Conservation (phyloP, 495 filamentous ascomycete genomes). For the Neurospora discreta region DNA sequence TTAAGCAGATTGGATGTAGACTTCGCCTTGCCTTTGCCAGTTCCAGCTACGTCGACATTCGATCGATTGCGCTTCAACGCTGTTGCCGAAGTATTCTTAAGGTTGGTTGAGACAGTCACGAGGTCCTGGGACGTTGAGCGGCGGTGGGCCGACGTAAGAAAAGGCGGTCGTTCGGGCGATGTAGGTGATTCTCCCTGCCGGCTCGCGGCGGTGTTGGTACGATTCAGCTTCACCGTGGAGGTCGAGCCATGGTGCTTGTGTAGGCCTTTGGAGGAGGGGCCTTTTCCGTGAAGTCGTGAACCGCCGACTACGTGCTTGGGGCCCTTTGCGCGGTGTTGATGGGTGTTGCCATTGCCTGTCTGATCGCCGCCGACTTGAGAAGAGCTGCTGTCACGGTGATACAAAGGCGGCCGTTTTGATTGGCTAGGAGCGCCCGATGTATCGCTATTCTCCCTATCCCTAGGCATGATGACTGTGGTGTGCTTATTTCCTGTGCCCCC, state of each 20-base stretch:
- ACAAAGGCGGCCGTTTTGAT: conserved; percentile 35
- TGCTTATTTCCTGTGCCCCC: background rate
- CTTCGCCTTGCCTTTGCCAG: conserved; percentile 24
- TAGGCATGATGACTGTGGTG: conserved; percentile 19
- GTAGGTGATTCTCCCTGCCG: background rate
- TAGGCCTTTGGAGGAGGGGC: conserved; percentile 34
- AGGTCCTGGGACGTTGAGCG: conserved; percentile 29
- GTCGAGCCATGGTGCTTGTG: conserved; percentile 31
- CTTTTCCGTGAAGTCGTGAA: conserved; percentile 28
- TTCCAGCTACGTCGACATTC: conserved; percentile 27
- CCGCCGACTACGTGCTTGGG: conserved; percentile 38
- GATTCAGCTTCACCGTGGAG: conserved; percentile 29
- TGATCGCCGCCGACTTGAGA: conserved; percentile 15
- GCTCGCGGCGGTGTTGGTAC: conserved; percentile 10
- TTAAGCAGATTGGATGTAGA: conserved; percentile 37
- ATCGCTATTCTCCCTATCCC: conserved; percentile 20
- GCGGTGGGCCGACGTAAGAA: conserved; percentile 17
- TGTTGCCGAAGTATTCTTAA: conserved; percentile 35
- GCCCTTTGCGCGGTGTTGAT: conserved; percentile 25
- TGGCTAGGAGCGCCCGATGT: conserved; percentile 25
- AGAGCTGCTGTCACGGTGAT: conserved; percentile 27
- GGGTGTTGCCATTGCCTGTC: background rate
- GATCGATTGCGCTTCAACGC: conserved; percentile 40
- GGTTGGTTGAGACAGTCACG: conserved; percentile 16
- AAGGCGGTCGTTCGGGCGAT: conserved; percentile 5